phyloP scores from a whole-genome alignment of 2,329 filamentous ascomycete genomes.

The Cladosporium sp. region DNA sequence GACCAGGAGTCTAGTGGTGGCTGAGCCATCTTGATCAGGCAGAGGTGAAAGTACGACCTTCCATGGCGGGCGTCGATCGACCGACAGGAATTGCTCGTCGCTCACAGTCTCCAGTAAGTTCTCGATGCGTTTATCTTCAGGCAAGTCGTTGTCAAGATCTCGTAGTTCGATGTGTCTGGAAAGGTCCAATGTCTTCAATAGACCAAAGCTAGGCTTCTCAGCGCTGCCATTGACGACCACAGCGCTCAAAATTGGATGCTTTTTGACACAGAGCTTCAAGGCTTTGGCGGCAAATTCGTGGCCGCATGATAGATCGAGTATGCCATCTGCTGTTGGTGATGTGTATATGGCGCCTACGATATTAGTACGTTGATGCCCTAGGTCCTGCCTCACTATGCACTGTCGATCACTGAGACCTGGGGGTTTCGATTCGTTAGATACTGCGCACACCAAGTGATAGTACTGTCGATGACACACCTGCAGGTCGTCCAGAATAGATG shows the following conservation, averaged over 20 bases:
- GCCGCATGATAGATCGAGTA: constrained; percentile 22
- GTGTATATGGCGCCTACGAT: constrained; percentile 41
- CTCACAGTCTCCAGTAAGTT: constrained; percentile 34
- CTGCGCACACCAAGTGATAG: too few relatives aligned
- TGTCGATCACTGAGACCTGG: constrained; percentile 45
- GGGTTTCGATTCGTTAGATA: not conserved
- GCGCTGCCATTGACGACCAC: constrained; percentile 39
- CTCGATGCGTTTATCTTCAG: constrained; percentile 28
- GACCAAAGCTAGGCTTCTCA: constrained; percentile 40
- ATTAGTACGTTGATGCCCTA: constrained; percentile 44
- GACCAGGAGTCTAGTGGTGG: constrained; percentile 25
- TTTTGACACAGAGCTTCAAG: constrained; percentile 41
- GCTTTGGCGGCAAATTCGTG: constrained; percentile 22
- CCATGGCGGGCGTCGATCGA: constrained; percentile 43
- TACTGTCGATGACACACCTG: not conserved
- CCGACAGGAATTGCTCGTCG: constrained; percentile 36
- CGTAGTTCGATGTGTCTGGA: constrained; percentile 42
- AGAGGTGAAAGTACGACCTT: constrained; percentile 40
- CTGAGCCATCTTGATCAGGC: not conserved
- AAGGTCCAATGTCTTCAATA: constrained; percentile 38
- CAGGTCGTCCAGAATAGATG: not conserved
- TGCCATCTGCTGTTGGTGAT: constrained; percentile 19
- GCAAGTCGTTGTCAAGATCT: constrained; percentile 15
- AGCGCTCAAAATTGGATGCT: constrained; percentile 42
- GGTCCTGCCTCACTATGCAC: constrained; percentile 43